Conservation (phyloP, 768 basidiomycete genomes). For the Amanita phalloides region DNA sequence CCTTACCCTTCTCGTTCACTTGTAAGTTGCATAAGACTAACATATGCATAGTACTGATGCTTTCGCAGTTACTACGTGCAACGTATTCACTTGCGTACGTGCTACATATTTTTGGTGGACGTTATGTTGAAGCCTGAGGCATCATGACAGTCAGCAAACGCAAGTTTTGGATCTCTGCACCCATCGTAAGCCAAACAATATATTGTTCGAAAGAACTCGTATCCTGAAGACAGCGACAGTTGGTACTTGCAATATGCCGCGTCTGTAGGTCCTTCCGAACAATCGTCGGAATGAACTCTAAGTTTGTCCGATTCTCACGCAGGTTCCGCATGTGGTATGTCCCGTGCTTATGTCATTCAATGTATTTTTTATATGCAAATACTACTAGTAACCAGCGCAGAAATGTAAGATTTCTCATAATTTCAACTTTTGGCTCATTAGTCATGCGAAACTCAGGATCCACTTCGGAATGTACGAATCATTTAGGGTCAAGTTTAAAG, state of each 20-base stretch:
- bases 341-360: not conserved
- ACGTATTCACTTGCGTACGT: slow-evolving; percentile 16
- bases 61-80: slow-evolving; percentile 15
- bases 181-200: slow-evolving; percentile 13
- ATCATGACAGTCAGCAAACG: slow-evolving; percentile 14
- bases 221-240: slow-evolving; percentile 6
- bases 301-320: not conserved
- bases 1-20: slow-evolving; percentile 19
- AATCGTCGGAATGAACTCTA: not conserved
- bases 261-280: slow-evolving; percentile 11
- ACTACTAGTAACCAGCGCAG: slow-evolving; percentile 12
- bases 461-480: slow-evolving; percentile 8
- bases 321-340: slow-evolving; percentile 5
- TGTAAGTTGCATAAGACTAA: slow-evolving; percentile 8
- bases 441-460: slow-evolving; percentile 10
- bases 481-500: slow-evolving; percentile 12
- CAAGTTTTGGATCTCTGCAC: slow-evolving; percentile 14
- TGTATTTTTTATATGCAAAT: not conserved
- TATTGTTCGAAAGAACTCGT: not conserved
- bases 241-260: slow-evolving; percentile 15
- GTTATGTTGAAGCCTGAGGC: not conserved
- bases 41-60: not conserved
- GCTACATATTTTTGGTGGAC: not conserved
- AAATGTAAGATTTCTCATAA: slow-evolving; percentile 10
- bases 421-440: not conserved